Percentiles rank a stretch among this genome's conserved stretches.
These are phyloP conservation scores for Cutaneotrichosporon mucoides DNA, from an alignment of 1,284 basidiomycete genomes.

Conservation along the genomic window DNA sequence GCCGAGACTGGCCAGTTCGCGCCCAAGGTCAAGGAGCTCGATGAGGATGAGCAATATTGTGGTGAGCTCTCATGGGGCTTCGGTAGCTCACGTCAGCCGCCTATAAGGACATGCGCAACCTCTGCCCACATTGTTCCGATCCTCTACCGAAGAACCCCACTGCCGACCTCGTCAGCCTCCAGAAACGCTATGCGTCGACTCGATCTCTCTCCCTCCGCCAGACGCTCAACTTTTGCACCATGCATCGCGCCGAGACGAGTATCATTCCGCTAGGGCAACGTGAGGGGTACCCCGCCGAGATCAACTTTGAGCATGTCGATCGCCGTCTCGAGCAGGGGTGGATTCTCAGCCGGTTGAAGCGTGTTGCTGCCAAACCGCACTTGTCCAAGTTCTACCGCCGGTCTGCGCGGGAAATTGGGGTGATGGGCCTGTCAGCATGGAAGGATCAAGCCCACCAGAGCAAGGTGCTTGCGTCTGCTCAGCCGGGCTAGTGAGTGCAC, in stretches of 20 bases:
- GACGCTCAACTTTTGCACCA: constrained; percentile 29
- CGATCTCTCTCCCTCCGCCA: neutral
- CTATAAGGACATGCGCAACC: constrained; percentile 4
- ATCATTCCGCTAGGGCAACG: constrained; percentile 37
- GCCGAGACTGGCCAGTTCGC: neutral
- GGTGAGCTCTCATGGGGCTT: neutral
- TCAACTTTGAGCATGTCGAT: constrained; percentile 33
- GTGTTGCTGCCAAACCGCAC: constrained; percentile 25
- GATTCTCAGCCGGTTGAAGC: constrained; percentile 25
- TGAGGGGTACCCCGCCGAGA: constrained; percentile 31
- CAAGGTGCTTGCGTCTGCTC: constrained; percentile 11
- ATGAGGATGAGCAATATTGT: constrained; percentile 5
- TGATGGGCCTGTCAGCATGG: constrained; percentile 27
- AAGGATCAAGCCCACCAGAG: constrained; percentile 17
- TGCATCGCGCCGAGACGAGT: constrained; percentile 36
- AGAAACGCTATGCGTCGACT: neutral
- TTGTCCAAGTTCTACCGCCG: constrained; percentile 22
- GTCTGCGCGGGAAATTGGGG: constrained; percentile 16
- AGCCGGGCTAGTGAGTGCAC: constrained; percentile 41
- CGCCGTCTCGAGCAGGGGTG: constrained; percentile 26
- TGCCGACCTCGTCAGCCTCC: constrained; percentile 9
- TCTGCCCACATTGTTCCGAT: constrained; percentile 25
- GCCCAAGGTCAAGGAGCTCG: neutral
- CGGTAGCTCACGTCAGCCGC: neutral
- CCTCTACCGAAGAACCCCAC: constrained; percentile 24